Base-by-base conservation (phyloP, 164 flowering plant genomes). In the Chloranthus sessilifolius region DNA sequence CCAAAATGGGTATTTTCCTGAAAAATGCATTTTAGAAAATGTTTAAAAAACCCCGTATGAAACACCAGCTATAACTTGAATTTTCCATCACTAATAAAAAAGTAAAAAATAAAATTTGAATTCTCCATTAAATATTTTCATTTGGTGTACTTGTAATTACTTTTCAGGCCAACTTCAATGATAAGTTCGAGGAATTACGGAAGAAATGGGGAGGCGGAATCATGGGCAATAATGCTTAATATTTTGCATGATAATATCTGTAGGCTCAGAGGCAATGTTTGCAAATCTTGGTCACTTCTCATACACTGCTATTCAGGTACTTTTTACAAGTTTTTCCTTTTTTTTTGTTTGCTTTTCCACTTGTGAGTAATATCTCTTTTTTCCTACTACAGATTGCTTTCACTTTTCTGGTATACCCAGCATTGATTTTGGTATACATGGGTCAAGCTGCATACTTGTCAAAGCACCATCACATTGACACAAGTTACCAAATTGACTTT, bases 361-460 rank as follows among this genome's bases (percentile, higher is more conserved):
- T 2, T 23, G 11, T 30, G n/a, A 40, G 10, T 19, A 44, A 52
- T 51, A 12, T 19, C 42, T 46, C 21, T 47, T 34, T 25, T 15
- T 43, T 59, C 42, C 43, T 15, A 24, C 50, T 62, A 77, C 83
- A 88, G 96, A 81, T 81, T 63, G 88, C 97, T 33, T 89, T 89
- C 66, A 80, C 88, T 39, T 81, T 78, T 61, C 62, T 89, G 60
- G 97, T 89, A 33, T 89, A 89, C 66, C 97, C 97, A 1, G 89
- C 95, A 1, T 78, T 89, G 6, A 83, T 82, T 68, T 72, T 89
- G 68, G 95, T 88, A 27, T 89, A 89, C 45, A 85, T 89, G 97
- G 97, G 97, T 54, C 92, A 89, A 73, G 97, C 97, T 30, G 97
- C 97, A 52, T 89, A 72, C 59, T 61, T 89, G 69, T 89, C 97